A percentile compares a stretch with the other conserved stretches of the same genome.
These are phyloP conservation scores for Ophiostoma triangulosporum DNA, from an alignment of 2,329 filamentous ascomycete genomes.

Conservation along the genomic window DNA sequence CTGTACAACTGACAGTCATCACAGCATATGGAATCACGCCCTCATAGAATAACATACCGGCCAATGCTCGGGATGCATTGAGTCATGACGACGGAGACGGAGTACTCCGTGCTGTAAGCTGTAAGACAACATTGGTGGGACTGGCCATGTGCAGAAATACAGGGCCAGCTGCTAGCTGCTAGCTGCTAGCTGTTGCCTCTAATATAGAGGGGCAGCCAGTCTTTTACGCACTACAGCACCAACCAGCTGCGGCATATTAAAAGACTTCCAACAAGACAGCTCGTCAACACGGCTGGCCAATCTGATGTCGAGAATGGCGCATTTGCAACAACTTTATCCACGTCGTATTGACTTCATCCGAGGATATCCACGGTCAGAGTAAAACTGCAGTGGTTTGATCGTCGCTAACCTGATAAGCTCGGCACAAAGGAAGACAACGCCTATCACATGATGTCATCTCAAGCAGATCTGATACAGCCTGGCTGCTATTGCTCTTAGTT, in stretches of 20 bases:
- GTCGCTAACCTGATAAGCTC: background rate
- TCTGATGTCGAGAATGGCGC: background rate
- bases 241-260: slow-evolving; percentile 4
- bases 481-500: too few species aligned
- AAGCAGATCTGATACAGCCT: too few species aligned
- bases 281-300: background rate
- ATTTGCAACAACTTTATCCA: background rate
- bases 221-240: background rate
- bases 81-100: background rate
- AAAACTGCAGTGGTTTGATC: background rate
- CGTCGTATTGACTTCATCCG: background rate
- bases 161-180: background rate
- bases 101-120: background rate
- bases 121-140: background rate
- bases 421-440: slow-evolving; percentile 12
- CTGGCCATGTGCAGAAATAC: background rate
- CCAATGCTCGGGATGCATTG: background rate
- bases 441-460: too few species aligned
- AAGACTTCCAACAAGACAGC: too few species aligned
- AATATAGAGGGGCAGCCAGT: background rate
- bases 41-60: background rate
- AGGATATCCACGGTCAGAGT: background rate
- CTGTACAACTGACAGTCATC: background rate
- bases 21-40: background rate
- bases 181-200: background rate